Base-by-base conservation (phyloP, 208 protist species). In the Trypanosoma vivax region DNA sequence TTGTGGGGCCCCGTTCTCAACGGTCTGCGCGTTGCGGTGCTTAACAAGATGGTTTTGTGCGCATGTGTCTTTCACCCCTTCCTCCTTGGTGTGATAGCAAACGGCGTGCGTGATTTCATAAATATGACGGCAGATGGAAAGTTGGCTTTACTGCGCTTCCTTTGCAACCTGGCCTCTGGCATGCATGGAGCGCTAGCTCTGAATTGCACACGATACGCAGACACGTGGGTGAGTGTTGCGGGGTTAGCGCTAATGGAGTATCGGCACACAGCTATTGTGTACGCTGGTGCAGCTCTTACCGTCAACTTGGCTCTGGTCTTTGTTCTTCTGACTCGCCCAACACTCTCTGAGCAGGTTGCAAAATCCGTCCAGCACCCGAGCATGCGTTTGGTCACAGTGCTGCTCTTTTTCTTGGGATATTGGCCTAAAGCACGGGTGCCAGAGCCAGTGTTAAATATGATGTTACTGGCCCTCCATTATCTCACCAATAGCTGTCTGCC, bases 1-100 rank as follows among this genome's bases (percentile, higher is more conserved):
- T 39, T 81, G 16, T 90, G 88, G 81, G 83, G 79, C 5, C 79
- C 83, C 0, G 40, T 89, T 7, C 73, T 94, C 25, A 82, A 92
- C 53, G 60, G 53, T 13, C 59, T 90, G 24, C 83, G 88, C 35
- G 52, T 88, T 2, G 81, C 72, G 0, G 29, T 91, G 1, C 65
- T 94, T 10, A 73, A 94, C 62, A 82, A 80, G 34, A 40, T 55
- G 0, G 74, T 78, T 14, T 39, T 80, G 24, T 60, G 56, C 34
- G 43, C 63, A 4, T 63, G 61, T 14, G 70, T 78, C 5, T 90
- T 79, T 57, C 66, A 88, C 39, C 38, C 58, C 0, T 34, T 52
- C 18, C 50, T 94, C 34, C 28, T 86, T 16, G 57, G 56, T 14
- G 50, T 81, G 6, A 41, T 94, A 3, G 31, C 73, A 9, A 65